Percentiles rank a stretch among this genome's conserved stretches.
Evolutionary conservation across 495 filamentous ascomycete species (phyloP).

Genomic region (Geoglossum glabrum): DNA sequence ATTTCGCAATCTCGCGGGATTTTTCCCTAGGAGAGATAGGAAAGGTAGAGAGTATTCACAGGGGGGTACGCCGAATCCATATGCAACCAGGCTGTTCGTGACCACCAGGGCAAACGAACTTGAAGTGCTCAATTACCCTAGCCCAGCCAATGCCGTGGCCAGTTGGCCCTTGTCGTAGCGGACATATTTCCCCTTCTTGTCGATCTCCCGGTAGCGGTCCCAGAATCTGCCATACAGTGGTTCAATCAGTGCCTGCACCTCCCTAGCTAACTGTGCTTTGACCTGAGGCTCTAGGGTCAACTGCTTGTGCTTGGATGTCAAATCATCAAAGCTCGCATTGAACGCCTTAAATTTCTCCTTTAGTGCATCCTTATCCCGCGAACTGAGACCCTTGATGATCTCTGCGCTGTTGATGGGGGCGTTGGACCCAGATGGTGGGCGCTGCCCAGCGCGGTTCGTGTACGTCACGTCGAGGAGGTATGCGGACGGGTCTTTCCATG

Average conservation of each 20-base stretch:
- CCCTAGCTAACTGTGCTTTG: constrained; percentile 48
- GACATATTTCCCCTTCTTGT: constrained; percentile 93
- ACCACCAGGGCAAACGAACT: not conserved
- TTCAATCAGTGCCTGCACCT: constrained; percentile 77
- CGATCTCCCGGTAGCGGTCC: constrained; percentile 93
- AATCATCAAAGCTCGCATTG: constrained; percentile 76
- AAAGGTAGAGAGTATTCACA: not conserved
- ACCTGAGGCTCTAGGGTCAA: constrained; percentile 76
- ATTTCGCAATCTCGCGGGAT: no score
- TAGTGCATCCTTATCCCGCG: constrained; percentile 84
- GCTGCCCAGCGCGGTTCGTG: constrained; percentile 43
- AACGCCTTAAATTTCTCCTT: constrained; percentile 92
- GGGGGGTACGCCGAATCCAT: not conserved
- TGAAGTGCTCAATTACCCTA: not conserved
- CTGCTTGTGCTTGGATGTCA: constrained; percentile 60
- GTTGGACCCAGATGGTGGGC: constrained; percentile 44
- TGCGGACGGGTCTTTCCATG: constrained; percentile 71
- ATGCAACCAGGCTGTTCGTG: not conserved
- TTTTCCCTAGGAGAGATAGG: no score
- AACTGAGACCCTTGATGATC: constrained; percentile 61
- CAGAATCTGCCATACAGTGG: constrained; percentile 89
- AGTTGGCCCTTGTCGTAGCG: constrained; percentile 67
- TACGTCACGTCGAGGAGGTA: constrained; percentile 82
- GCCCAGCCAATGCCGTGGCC: constrained; percentile 14
- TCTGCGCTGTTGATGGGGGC: constrained; percentile 48